Evolutionary conservation across 2,329 filamentous ascomycete genomes (phyloP), one percentile per base, ranked within the genome.

Genomic region (Paecilomyces fulvus): DNA sequence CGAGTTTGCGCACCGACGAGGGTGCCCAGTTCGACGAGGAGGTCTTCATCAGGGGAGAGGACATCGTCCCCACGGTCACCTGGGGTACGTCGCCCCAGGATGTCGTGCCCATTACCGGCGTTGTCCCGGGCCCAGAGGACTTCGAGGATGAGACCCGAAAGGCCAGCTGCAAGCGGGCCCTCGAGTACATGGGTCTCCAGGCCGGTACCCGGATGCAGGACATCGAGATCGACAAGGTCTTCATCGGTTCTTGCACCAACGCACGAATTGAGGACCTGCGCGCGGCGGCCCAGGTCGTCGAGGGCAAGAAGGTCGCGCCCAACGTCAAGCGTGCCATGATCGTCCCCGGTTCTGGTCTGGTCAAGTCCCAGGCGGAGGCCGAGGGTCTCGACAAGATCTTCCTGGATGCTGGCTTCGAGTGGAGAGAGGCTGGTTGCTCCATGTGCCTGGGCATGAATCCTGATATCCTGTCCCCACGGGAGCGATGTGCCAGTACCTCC

Each of bases 401-500:
- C 75, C 69, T 78, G 8, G 90, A 95, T 59, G 92, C 94, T 52
- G 94, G 94, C 7, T 97, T 97, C 64, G 92, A 97, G 73, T 97
- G 92, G 92, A 85, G 94, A 70, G 94, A 99, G 78, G 94, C 94
- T 63, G 94, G 94, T 52, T 99, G 94, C 83, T 95, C 90, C 60
- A 99, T 99, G 94, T 97, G 94, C 72, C 82, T 99, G 55, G 94
- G 94, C 71, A 99, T 99, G 92, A 99, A 99, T 79, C 92, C 94
- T 0, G 94, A 99, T 72, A 97, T 99, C 61, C 83, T 97, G 51
- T 85, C 91, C 1, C 92, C 94, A 55, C 83, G 88, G 72, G 94
- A 99, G 77, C 87, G 94, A 67, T 97, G 94, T 71, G 94, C 94
- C 48, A 92, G 88, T 70, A 97, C 94, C 52, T 95, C 90, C 60